These are phyloP conservation scores for Eucalyptus paniculata DNA, from an alignment of 345 rosid species.

Conservation along the genomic window DNA sequence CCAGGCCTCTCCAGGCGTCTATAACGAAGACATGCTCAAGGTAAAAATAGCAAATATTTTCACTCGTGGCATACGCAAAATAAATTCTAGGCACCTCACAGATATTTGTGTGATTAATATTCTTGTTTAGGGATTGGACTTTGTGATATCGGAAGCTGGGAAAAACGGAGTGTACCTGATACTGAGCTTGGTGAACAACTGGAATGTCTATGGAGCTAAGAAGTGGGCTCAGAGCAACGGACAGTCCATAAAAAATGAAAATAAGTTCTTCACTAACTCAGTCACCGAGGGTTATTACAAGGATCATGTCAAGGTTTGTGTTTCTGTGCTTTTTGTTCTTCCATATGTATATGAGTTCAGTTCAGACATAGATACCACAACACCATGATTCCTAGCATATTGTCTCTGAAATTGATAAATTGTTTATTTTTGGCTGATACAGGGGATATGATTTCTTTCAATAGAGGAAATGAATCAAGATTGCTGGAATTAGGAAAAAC, in stretches of 20 bases:
- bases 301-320: constrained; percentile 48
- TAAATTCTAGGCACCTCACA: background rate
- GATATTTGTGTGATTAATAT: background rate
- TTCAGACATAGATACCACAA: background rate
- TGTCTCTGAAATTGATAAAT: background rate
- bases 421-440: background rate
- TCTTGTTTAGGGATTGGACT: constrained; percentile 41
- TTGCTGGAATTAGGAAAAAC: background rate
- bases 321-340: background rate
- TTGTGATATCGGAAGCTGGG: constrained; percentile 56
- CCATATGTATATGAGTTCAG: background rate
- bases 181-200: constrained; percentile 61
- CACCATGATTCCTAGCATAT: background rate
- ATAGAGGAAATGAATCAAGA: constrained; percentile 7
- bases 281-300: constrained; percentile 40
- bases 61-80: background rate
- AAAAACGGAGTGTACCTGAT: constrained; percentile 27
- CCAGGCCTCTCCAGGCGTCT: constrained; percentile 69
- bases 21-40: constrained; percentile 50
- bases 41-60: constrained; percentile 1
- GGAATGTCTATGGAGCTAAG: constrained; percentile 48
- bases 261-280: constrained; percentile 50
- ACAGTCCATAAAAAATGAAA: constrained; percentile 10
- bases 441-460: constrained; percentile 3
- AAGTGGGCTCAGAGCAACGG: constrained; percentile 46